A percentile compares a stretch with the other conserved stretches of the same genome.
Conservation (phyloP, 2,329 filamentous ascomycete species). For the Calycina herbarum region DNA sequence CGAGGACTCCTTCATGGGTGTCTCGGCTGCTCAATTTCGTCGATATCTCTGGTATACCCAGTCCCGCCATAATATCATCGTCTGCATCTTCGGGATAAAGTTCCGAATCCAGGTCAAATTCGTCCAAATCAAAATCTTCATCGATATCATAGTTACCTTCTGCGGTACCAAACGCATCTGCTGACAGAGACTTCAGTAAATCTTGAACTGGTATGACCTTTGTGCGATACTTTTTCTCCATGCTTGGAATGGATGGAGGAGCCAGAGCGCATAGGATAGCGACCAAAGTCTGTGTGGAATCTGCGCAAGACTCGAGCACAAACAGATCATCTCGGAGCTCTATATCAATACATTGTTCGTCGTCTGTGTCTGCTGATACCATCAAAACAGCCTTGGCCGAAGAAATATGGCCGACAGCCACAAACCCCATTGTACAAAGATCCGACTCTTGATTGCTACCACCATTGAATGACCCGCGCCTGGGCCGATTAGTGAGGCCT, state of each 20-base stretch:
- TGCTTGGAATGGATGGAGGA: conserved; percentile 80
- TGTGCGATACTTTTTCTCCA: conserved; percentile 82
- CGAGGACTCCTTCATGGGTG: conserved; percentile 47
- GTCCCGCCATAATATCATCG: conserved; percentile 40
- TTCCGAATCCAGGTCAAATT: conserved; percentile 45
- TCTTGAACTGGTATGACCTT: conserved; percentile 83
- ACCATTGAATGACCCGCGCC: conserved; percentile 36
- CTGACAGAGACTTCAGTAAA: conserved; percentile 85
- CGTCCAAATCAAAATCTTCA: conserved; percentile 56
- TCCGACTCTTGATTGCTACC: conserved; percentile 51
- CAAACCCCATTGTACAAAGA: conserved; percentile 69
- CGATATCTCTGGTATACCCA: conserved; percentile 29
- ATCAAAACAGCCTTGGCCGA: conserved; percentile 70
- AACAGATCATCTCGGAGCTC: conserved; percentile 84
- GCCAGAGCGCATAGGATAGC: conserved; percentile 75
- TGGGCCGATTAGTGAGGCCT: conserved; percentile 18
- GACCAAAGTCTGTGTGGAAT: conserved; percentile 92
- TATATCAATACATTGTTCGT: conserved; percentile 69
- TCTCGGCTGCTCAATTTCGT: conserved; percentile 38
- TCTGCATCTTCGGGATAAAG: conserved; percentile 46
- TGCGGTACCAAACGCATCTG: conserved; percentile 71
- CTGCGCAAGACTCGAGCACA: conserved; percentile 91
- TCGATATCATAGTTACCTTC: conserved; percentile 65
- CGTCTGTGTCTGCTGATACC: conserved; percentile 54
- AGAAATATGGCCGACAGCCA: conserved; percentile 84